Evolutionary conservation across 2,329 filamentous ascomycete genomes (phyloP).

Genomic region (Penicillium sp.): DNA sequence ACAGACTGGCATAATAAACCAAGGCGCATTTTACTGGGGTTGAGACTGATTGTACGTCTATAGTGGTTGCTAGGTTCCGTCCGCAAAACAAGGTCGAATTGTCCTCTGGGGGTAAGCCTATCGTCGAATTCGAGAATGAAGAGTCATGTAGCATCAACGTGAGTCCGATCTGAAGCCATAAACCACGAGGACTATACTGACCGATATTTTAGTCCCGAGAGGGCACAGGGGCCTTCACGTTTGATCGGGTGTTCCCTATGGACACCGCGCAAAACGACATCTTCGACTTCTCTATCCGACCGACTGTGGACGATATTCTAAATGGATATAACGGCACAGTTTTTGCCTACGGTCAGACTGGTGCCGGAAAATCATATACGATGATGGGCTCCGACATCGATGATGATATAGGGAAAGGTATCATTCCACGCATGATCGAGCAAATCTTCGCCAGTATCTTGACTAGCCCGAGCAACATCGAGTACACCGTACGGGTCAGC

Average conservation of each 20-base stretch:
- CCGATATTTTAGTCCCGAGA: slow-evolving; percentile 67
- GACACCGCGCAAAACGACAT: slow-evolving; percentile 85
- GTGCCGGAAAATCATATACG: slow-evolving; percentile 97
- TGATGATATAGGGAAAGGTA: slow-evolving; percentile 81
- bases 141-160: slow-evolving; percentile 87
- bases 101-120: slow-evolving; percentile 83
- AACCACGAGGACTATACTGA: slow-evolving; percentile 24
- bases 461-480: slow-evolving; percentile 86
- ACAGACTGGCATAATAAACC: background rate
- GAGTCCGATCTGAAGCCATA: slow-evolving; percentile 33
- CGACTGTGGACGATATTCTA: slow-evolving; percentile 95
- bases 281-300: slow-evolving; percentile 95
- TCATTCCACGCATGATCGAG: slow-evolving; percentile 94
- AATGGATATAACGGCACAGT: slow-evolving; percentile 99
- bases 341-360: slow-evolving; percentile 97
- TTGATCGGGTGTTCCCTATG: slow-evolving; percentile 98
- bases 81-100: slow-evolving; percentile 96
- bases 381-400: slow-evolving; percentile 98
- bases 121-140: slow-evolving; percentile 82
- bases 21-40: background rate
- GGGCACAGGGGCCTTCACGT: slow-evolving; percentile 83
- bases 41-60: slow-evolving; percentile 27
- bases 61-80: slow-evolving; percentile 94
- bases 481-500: slow-evolving; percentile 97
- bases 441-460: slow-evolving; percentile 97